Evolutionary conservation across 257 asterid species (phyloP).

Genomic region (Nicotiana paniculata): DNA sequence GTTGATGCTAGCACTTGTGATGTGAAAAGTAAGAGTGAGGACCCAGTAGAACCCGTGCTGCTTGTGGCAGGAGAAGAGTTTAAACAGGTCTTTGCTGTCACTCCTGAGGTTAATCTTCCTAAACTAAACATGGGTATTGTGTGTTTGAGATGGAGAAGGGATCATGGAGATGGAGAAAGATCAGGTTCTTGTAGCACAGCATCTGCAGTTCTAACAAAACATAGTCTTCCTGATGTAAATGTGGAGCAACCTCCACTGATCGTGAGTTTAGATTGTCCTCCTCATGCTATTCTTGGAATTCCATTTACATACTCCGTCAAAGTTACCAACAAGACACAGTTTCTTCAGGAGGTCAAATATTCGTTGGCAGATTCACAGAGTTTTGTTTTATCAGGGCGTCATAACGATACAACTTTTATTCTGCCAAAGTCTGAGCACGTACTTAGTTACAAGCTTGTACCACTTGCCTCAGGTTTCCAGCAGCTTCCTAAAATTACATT

Average conservation of each 20-base stretch:
- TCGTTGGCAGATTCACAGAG: constrained; percentile 77
- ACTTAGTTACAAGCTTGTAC: constrained; percentile 65
- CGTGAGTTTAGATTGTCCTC: constrained; percentile 63
- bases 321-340: constrained; percentile 57
- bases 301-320: constrained; percentile 55
- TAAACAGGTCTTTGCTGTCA: constrained; percentile 70
- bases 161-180: constrained; percentile 25
- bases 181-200: constrained; percentile 6
- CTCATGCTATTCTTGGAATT: constrained; percentile 74
- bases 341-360: constrained; percentile 84
- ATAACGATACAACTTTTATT: constrained; percentile 61
- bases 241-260: constrained; percentile 70
- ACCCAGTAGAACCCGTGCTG: constrained; percentile 34
- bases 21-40: constrained; percentile 47
- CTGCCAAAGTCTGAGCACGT: constrained; percentile 63
- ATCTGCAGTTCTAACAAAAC: constrained; percentile 56
- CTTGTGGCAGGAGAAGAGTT: constrained; percentile 90
- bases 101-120: constrained; percentile 40
- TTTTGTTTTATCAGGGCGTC: constrained; percentile 78
- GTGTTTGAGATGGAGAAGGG: constrained; percentile 77
- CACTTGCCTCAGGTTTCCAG: constrained; percentile 68
- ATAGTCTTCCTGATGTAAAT: constrained; percentile 64
- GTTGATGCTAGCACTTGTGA: constrained; percentile 41
- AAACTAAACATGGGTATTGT: constrained; percentile 55
- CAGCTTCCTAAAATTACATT: constrained; percentile 75